Percentiles rank a stretch among this genome's conserved stretches.
These are phyloP conservation scores for Kuraishia capsulata DNA, from an alignment of 805 yeast genomes.

Conservation along the genomic window DNA sequence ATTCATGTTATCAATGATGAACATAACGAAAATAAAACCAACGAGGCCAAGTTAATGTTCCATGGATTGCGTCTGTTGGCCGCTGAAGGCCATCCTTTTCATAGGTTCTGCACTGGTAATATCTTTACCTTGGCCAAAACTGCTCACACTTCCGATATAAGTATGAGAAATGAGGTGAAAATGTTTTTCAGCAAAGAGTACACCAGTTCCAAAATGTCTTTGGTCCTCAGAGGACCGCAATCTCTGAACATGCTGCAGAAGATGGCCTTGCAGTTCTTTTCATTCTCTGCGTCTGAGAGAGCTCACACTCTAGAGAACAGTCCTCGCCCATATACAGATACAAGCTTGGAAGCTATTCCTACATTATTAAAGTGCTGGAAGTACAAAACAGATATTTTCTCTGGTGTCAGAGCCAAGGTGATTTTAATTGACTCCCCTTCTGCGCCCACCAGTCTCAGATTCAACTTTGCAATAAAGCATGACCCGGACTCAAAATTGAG, in stretches of 20 bases:
- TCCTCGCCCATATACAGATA: too few species aligned
- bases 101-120: slow-evolving; percentile 60
- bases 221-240: slow-evolving; percentile 61
- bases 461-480: not conserved
- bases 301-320: not conserved
- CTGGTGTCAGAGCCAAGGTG: not conserved
- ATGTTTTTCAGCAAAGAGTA: slow-evolving; percentile 33
- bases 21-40: slow-evolving; percentile 43
- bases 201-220: slow-evolving; percentile 37
- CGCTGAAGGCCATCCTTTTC: slow-evolving; percentile 44
- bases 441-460: not conserved
- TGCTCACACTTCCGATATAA: too few species aligned
- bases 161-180: slow-evolving; percentile 25
- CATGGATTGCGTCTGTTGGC: slow-evolving; percentile 50
- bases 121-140: slow-evolving; percentile 34
- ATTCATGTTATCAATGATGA: slow-evolving; percentile 58
- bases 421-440: not conserved
- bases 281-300: slow-evolving; percentile 15
- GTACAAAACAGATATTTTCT: not conserved
- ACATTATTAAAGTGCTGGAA: too few species aligned
- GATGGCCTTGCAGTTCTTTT: slow-evolving; percentile 35
- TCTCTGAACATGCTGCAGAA: slow-evolving; percentile 50
- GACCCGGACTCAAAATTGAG: not conserved
- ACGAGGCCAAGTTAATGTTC: slow-evolving; percentile 36
- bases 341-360: too few species aligned